Evolutionary conservation across 2,329 filamentous ascomycete species (phyloP), one percentile per base, ranked within the genome.

Genomic region (Aspergillus ustus): DNA sequence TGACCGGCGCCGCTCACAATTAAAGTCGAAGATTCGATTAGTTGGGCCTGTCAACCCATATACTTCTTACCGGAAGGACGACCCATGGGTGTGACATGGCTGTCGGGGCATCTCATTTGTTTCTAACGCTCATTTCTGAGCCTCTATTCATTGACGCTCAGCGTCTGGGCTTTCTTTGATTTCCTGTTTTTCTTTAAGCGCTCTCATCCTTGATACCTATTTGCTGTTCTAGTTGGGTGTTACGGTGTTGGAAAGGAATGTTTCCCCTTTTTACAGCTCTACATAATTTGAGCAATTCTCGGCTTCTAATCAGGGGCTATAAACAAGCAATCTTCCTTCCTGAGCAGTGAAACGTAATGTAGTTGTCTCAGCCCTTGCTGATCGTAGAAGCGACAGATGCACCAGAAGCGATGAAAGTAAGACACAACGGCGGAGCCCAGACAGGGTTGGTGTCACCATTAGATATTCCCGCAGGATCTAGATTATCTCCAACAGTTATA

Each of bases 1-100:
- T 15, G 74, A 79, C 56, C 75, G 74, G 31, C 68, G 76, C 25
- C 70, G 75, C 37, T 72, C 72, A 55, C 70, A 72, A 52, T 57
- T 81, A 57, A 80, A 80, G 66, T 70, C 76, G 20, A 74, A 76
- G 52, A 81, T 80, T 51, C 75, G 72, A 50, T 29, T 80, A 25
- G 69, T 80, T 34, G 77, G 78, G 4, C 76, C 76, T 13, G 70
- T 75, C 7, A 74, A 77, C 44, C 69, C 73, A 4, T 70, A 73
- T 56, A 67, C 63, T 37, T 66, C 67, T 9, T 70, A 67, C 22
- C 25, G 25, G 25, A 58, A 48, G 37, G 57, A 62, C 29, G 67
- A 75, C 65, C 70, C 70, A 13, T 76, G 74, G 74, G 54, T 74
- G 43, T 75, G 59, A 70, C 29, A 19, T 31, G 7, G 19, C 25